These are phyloP conservation scores for Camelina laxa DNA, from an alignment of 345 rosid species.

Conservation along the genomic window DNA sequence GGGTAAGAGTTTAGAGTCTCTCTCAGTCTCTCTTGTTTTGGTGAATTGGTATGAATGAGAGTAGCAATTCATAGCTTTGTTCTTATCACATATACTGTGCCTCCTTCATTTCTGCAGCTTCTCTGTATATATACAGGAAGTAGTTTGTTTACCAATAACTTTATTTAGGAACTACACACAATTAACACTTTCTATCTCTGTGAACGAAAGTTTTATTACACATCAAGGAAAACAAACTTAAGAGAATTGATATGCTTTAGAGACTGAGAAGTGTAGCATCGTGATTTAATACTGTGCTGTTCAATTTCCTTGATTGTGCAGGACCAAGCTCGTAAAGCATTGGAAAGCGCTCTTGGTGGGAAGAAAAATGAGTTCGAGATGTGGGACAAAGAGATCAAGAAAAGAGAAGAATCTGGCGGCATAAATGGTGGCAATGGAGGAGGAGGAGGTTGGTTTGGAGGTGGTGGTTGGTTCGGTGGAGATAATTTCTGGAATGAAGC, in stretches of 20 bases:
- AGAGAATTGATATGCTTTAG: neutral
- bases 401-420: constrained; percentile 78
- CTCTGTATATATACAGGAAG: neutral
- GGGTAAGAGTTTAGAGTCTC: neutral
- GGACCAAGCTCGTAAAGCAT: constrained; percentile 89
- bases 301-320: constrained; percentile 36
- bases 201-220: neutral
- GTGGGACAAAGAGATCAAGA: constrained; percentile 88
- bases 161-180: neutral
- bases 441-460: constrained; percentile 91
- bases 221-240: neutral
- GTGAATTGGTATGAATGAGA: neutral
- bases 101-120: neutral
- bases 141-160: neutral
- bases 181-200: neutral
- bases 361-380: constrained; percentile 82
- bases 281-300: constrained; percentile 5
- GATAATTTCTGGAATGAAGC: constrained; percentile 82
- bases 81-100: neutral
- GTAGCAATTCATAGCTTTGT: neutral
- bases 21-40: neutral
- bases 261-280: neutral
- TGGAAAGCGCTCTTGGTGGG: constrained; percentile 90
- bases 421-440: constrained; percentile 67
- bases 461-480: constrained; percentile 80